Evolutionary conservation across 257 asterid species (phyloP).

Genomic region (Mitragyna speciosa): DNA sequence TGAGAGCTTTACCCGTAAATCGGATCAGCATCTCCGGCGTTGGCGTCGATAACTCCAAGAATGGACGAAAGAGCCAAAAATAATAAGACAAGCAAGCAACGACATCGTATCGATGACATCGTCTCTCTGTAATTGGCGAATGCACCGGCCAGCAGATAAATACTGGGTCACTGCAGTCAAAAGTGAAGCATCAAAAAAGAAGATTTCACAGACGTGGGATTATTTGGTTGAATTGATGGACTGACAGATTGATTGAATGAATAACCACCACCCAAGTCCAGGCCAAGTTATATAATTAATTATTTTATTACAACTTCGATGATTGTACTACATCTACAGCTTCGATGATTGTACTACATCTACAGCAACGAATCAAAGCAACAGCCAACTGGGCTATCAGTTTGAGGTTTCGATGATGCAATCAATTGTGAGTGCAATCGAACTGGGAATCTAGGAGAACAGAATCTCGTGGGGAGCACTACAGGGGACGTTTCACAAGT

Average conservation of each 20-base stretch:
- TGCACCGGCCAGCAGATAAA: background rate
- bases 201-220: slow-evolving; percentile 13
- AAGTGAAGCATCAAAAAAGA: slow-evolving; percentile 12
- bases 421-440: background rate
- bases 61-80: slow-evolving; percentile 41
- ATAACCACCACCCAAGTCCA: background rate
- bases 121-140: slow-evolving; percentile 28
- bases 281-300: background rate
- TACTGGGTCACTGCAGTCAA: background rate
- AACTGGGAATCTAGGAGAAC: slow-evolving; percentile 13
- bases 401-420: background rate
- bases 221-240: slow-evolving; percentile 22
- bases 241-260: background rate
- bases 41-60: slow-evolving; percentile 47
- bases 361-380: background rate
- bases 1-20: slow-evolving; percentile 49
- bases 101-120: slow-evolving; percentile 39
- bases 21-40: slow-evolving; percentile 81
- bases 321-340: background rate
- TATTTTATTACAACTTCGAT: background rate
- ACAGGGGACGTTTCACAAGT: background rate
- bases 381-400: background rate
- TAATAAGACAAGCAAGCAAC: slow-evolving; percentile 41
- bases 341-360: background rate
- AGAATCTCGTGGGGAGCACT: slow-evolving; percentile 36